Base-by-base conservation (phyloP, 2,329 filamentous ascomycete species). In the Coniochaeta sp. region DNA sequence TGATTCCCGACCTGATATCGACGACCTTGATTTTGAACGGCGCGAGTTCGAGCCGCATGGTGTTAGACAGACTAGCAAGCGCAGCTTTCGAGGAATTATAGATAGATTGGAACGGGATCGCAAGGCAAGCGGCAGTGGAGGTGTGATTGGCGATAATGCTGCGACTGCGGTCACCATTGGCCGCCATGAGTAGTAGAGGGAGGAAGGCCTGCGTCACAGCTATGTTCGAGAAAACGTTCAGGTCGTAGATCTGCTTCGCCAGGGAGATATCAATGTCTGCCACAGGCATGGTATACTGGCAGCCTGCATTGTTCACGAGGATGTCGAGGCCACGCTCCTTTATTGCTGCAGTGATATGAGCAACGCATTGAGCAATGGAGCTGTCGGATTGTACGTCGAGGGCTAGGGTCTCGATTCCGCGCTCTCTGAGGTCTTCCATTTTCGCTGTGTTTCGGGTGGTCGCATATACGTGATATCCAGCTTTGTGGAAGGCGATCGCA, bases 21-120 rank as follows among this genome's bases (percentile, higher is more conserved):
- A 70, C 58, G 22, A 71, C 67, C 20, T 63, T 61, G 50, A 70
- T 56, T 16, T 60, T 64, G 40, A 71, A 62, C 0, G 64, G 61
- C 1, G 52, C 51, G 22, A 74, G 63, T 56, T 76, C 72, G 31
- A 72, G 55, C 5, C 71, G 67, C 56, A 74, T 54, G 13, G 67
- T 68, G 51, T 69, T 61, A 3, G 66, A 66, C 46, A 72, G 63
- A 42, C 63, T 60, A 16, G 65, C 60, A 1, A 74, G 57, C 0
- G 73, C 72, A 1, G 67, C 70, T 52, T 76, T 76, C 49, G 65
- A 69, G 6, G 71, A 67, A 48, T 71, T 71, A 58, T 75, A 76
- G 18, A 64, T 58, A 7, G 63, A 65, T 4, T 66, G 60, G 53
- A 72, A 35, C n/a, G 10, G n/a, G 7, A 13, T 3, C 7, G 28